Evolutionary conservation across 352 stramenopile species (phyloP).

Genomic region (Globisporangium nagaii): DNA sequence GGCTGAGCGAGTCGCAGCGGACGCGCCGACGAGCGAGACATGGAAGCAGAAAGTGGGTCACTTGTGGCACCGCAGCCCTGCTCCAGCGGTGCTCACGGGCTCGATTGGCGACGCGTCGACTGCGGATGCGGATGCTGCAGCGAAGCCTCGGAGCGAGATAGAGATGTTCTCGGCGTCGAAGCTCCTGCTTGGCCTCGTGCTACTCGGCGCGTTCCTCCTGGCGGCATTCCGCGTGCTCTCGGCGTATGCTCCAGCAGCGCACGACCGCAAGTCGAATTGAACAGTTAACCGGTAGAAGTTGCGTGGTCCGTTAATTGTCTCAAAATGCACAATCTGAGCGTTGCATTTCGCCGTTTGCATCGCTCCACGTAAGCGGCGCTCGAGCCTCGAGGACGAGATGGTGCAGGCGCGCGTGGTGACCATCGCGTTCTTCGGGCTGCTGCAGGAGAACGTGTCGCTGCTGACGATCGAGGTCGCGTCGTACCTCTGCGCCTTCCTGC

Average conservation of each 20-base stretch:
- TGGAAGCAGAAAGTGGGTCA: conserved; percentile 61
- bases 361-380: neutral
- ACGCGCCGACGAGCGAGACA: conserved; percentile 30
- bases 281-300: conserved; percentile 4
- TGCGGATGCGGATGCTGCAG: neutral
- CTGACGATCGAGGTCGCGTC: conserved; percentile 51
- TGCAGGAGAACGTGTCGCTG: conserved; percentile 78
- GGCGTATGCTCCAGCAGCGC: neutral
- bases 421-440: conserved; percentile 55
- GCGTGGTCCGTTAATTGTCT: conserved; percentile 1
- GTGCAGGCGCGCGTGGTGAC: conserved; percentile 47
- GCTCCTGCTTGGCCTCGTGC: conserved; percentile 30
- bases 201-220: conserved; percentile 39
- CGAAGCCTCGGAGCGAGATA: conserved; percentile 13
- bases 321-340: neutral
- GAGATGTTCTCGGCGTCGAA: conserved; percentile 26
- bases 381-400: conserved; percentile 7
- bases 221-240: conserved; percentile 38
- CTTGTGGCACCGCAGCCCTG: conserved; percentile 43
- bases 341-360: neutral
- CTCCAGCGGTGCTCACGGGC: conserved; percentile 8
- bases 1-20: conserved; percentile 12
- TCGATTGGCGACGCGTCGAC: neutral
- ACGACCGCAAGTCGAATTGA: conserved; percentile 30
- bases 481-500: conserved; percentile 57